Conservation (phyloP, 306 rosid genomes). For the Cicer cuneatum region DNA sequence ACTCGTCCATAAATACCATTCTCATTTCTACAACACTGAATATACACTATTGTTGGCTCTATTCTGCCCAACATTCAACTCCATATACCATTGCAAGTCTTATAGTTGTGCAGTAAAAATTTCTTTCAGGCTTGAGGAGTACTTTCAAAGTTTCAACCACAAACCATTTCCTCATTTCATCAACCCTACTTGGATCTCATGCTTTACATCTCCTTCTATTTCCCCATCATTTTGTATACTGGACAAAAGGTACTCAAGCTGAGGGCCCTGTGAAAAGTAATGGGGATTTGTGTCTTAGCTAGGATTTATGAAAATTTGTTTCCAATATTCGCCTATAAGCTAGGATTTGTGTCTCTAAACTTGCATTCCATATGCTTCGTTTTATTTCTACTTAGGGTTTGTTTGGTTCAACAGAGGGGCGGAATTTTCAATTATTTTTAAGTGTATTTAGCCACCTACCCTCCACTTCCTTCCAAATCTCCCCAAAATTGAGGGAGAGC, state of each 20-base stretch:
- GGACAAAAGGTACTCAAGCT: constrained; percentile 9
- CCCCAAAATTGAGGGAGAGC: no score
- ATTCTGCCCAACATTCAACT: background rate
- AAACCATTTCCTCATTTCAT: background rate
- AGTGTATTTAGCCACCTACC: no score
- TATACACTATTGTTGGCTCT: background rate
- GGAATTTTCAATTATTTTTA: no score
- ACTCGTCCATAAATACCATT: background rate
- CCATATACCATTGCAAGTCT: background rate
- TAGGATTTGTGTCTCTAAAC: constrained; percentile 2
- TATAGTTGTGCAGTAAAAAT: background rate
- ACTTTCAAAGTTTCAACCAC: constrained; percentile 3
- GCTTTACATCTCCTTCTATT: background rate
- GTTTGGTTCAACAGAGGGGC: background rate
- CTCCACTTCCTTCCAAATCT: no score
- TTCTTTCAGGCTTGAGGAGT: background rate
- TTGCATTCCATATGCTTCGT: constrained; percentile 5
- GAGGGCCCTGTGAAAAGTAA: background rate
- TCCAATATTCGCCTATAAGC: background rate
- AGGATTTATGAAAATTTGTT: no score
- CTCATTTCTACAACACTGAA: background rate
- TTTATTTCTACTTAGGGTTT: background rate
- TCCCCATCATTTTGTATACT: background rate
- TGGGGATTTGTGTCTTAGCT: background rate
- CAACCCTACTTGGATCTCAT: constrained; percentile 5